A percentile compares a stretch with the other conserved stretches of the same genome.
Conservation (phyloP, 805 yeast genomes). For the Saturnispora hagleri region DNA sequence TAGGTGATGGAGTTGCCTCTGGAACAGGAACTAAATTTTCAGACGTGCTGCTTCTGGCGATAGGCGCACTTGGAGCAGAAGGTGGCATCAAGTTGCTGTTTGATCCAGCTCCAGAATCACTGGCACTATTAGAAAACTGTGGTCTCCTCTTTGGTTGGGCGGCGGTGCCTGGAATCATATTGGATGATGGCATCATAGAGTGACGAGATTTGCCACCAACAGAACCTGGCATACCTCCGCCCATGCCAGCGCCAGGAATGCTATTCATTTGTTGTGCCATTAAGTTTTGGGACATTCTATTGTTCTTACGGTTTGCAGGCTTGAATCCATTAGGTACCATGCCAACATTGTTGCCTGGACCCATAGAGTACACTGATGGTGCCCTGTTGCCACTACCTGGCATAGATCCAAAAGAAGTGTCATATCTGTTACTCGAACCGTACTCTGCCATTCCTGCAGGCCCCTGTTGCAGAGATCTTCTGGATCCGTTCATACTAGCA, state of each 20-base stretch:
- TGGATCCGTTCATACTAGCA: conserved; percentile 1
- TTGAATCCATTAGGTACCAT: conserved; percentile 21
- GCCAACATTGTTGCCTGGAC: not conserved
- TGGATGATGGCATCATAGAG: conserved; percentile 23
- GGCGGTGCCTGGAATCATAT: not conserved
- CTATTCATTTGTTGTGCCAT: conserved; percentile 21
- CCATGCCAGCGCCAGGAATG: conserved; percentile 17
- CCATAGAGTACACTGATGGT: not conserved
- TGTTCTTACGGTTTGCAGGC: conserved; percentile 37
- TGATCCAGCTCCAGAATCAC: not conserved
- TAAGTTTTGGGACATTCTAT: conserved; percentile 31
- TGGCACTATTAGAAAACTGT: not conserved
- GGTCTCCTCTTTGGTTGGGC: not conserved
- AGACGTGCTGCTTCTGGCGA: not conserved
- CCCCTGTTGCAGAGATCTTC: conserved; percentile 3
- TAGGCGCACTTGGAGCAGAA: conserved; percentile 4
- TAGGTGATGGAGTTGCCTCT: conserved; percentile 27
- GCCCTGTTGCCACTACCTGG: conserved; percentile 1
- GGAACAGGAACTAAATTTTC: conserved; percentile 20
- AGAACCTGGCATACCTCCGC: conserved; percentile 12
- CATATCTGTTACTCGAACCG: conserved; percentile 4
- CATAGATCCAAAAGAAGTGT: conserved; percentile 10
- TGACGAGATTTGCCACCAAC: conserved; percentile 13
- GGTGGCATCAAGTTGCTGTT: not conserved
- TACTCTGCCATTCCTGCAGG: not conserved